These are phyloP conservation scores for Penicillium freii DNA, from an alignment of 2,329 filamentous ascomycete species.

Conservation along the genomic window DNA sequence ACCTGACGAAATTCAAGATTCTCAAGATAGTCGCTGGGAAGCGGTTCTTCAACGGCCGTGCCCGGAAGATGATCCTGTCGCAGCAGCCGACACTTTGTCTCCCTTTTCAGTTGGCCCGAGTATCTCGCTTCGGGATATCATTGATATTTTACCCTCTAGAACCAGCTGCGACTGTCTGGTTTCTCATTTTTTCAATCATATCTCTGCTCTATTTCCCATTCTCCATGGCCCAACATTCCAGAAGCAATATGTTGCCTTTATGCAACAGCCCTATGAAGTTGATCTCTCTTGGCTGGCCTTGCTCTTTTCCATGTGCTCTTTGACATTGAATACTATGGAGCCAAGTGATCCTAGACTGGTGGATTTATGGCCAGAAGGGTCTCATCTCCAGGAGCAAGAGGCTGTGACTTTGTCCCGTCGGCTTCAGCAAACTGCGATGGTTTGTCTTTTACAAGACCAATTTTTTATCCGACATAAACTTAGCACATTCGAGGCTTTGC, in stretches of 20 bases:
- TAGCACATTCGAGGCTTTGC: conserved; percentile 30
- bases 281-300: conserved; percentile 31
- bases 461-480: conserved; percentile 31
- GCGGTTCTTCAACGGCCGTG: conserved; percentile 2
- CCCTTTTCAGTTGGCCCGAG: conserved; percentile 15
- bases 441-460: conserved; percentile 29
- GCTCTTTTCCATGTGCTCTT: conserved; percentile 27
- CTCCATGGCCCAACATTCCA: conserved; percentile 33
- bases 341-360: conserved; percentile 18
- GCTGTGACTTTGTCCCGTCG: conserved; percentile 2
- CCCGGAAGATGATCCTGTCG: background rate
- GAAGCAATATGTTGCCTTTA: conserved; percentile 24
- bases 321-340: conserved; percentile 26
- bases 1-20: background rate
- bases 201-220: conserved; percentile 27
- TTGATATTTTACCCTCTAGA: conserved; percentile 12
- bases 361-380: conserved; percentile 14
- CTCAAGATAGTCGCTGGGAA: conserved; percentile 1
- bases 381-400: background rate
- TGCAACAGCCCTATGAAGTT: conserved; percentile 15
- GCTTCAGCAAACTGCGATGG: conserved; percentile 23
- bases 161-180: conserved; percentile 19
- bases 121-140: conserved; percentile 8
- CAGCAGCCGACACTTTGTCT: background rate
- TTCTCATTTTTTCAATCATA: conserved; percentile 14